A percentile compares a stretch with the other conserved stretches of the same genome.
phyloP scores from a whole-genome alignment of 139 green algal species.

The Chlorella sp. region DNA sequence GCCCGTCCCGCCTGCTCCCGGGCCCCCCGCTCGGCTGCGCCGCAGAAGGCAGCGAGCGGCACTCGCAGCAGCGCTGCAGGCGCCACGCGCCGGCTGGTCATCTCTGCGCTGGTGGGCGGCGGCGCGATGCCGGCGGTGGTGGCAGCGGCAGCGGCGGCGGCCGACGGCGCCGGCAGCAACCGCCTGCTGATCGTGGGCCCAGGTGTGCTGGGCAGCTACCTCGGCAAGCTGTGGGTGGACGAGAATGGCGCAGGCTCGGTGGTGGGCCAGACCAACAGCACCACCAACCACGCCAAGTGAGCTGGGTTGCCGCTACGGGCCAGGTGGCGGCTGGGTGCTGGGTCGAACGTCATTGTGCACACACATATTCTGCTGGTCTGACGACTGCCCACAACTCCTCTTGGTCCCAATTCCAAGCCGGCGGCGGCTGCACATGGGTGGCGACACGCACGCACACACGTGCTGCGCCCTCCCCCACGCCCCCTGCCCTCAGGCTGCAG shows the following conservation, averaged over 20 bases:
- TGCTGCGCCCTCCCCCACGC: too few relatives aligned
- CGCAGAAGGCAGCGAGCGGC: not conserved
- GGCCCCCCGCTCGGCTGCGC: not conserved
- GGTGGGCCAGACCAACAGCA: constrained; percentile 92
- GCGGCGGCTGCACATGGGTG: too few relatives aligned
- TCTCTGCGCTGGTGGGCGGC: not conserved
- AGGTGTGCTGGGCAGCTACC: constrained; percentile 85
- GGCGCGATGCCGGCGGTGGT: not conserved
- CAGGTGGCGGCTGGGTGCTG: not conserved
- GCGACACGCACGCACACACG: not conserved
- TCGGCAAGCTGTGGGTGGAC: constrained; percentile 83
- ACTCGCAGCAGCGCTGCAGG: not conserved
- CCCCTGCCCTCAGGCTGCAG: constrained; percentile 60
- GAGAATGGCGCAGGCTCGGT: constrained; percentile 66
- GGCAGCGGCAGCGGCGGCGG: not conserved
- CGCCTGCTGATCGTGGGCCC: constrained; percentile 87
- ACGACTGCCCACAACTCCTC: too few relatives aligned
- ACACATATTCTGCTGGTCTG: too few relatives aligned
- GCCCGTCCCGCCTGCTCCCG: not conserved
- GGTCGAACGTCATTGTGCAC: too few relatives aligned
- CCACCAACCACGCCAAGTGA: constrained; percentile 80
- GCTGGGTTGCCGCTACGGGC: not conserved
- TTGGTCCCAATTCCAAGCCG: too few relatives aligned
- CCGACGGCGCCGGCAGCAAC: constrained; percentile 3
- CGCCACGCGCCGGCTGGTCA: not conserved